Conservation (phyloP, 495 filamentous ascomycete species). For the Sordaria brevicollis region DNA sequence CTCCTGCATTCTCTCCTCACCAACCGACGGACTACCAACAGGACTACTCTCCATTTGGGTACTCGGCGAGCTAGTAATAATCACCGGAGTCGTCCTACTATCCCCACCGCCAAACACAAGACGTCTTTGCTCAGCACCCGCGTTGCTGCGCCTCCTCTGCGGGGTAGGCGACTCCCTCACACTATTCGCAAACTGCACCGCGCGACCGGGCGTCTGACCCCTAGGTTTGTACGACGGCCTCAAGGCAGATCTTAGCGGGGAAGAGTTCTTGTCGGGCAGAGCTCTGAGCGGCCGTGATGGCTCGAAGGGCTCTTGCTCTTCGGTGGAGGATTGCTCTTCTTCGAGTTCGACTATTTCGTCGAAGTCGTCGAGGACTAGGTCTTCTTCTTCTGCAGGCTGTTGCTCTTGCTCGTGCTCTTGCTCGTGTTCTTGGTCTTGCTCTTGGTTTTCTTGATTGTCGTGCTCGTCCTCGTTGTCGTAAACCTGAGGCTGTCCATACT, state of each 20-base stretch:
- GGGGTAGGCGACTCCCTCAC: not conserved
- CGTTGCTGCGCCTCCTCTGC: not conserved
- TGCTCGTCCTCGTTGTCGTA: slow-evolving; percentile 13
- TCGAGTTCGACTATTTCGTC: not conserved
- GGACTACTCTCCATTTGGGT: not conserved
- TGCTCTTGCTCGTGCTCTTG: not conserved
- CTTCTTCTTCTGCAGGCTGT: not conserved
- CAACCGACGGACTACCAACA: not conserved
- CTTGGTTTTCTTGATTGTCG: not conserved
- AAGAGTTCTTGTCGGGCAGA: slow-evolving; percentile 25
- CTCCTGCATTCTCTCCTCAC: not conserved
- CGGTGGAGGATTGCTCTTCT: slow-evolving; percentile 7
- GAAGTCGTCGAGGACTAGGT: not conserved
- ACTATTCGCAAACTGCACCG: slow-evolving; percentile 36
- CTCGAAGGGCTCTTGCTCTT: slow-evolving; percentile 2
- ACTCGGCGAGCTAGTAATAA: not conserved
- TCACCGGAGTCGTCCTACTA: not conserved
- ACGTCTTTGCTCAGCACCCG: not conserved
- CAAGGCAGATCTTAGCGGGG: slow-evolving; percentile 41
- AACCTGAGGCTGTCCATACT: not conserved
- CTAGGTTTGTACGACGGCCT: slow-evolving; percentile 41
- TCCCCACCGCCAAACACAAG: not conserved
- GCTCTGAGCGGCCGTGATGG: slow-evolving; percentile 4
- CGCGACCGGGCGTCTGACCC: slow-evolving; percentile 27
- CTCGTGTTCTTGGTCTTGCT: not conserved